These are phyloP conservation scores for Fusarium guadeloupense DNA, from an alignment of 2,329 filamentous ascomycete species.

Conservation along the genomic window DNA sequence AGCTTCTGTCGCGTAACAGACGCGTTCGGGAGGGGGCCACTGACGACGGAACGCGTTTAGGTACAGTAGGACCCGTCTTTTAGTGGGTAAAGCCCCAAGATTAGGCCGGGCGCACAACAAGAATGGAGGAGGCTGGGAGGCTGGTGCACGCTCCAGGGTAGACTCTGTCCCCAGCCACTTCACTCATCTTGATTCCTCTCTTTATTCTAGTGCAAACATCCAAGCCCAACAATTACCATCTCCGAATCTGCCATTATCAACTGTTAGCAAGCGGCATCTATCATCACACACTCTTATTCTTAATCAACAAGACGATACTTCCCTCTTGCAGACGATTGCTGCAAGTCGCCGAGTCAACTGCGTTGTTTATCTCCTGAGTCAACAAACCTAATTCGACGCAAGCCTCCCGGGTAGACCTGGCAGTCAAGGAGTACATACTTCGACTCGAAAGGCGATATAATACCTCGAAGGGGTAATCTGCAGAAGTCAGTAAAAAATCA, in stretches of 20 bases:
- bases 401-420: slow-evolving; percentile 32
- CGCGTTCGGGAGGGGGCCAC: slow-evolving; percentile 39
- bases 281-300: slow-evolving; percentile 29
- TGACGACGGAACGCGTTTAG: slow-evolving; percentile 32
- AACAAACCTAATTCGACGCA: slow-evolving; percentile 24
- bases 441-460: slow-evolving; percentile 15
- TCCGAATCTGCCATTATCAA: slow-evolving; percentile 39
- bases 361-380: slow-evolving; percentile 29
- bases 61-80: slow-evolving; percentile 19
- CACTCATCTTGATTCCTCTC: slow-evolving; percentile 34
- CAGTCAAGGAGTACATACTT: slow-evolving; percentile 35
- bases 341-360: slow-evolving; percentile 14
- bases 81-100: slow-evolving; percentile 33
- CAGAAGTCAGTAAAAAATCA: slow-evolving; percentile 5
- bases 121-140: slow-evolving; percentile 41
- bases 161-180: slow-evolving; percentile 43
- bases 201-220: slow-evolving; percentile 38
- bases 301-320: slow-evolving; percentile 6
- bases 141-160: slow-evolving; percentile 41
- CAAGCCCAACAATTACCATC: slow-evolving; percentile 37
- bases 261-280: slow-evolving; percentile 36
- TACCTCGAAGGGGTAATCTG: slow-evolving; percentile 5
- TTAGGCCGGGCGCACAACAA: slow-evolving; percentile 22
- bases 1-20: slow-evolving; percentile 42
- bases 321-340: slow-evolving; percentile 7